Evolutionary conservation across 2,329 filamentous ascomycete genomes (phyloP), one percentile per base, ranked within the genome.

Genomic region (Neopestalotiopsis sp.): DNA sequence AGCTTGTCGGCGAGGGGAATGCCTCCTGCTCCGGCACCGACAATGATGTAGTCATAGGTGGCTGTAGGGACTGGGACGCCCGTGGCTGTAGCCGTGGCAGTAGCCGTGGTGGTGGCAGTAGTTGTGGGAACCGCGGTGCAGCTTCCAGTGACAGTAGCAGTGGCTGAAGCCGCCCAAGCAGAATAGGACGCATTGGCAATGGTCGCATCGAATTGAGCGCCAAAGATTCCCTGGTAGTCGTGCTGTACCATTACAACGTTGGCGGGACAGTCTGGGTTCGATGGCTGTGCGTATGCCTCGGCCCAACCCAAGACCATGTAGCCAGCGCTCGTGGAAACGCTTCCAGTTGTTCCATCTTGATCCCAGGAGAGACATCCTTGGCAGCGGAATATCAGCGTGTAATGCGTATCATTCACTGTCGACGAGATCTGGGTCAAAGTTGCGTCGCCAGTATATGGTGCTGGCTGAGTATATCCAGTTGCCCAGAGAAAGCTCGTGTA

Each of bases 381-480:
- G 78, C 91, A 93, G 61, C 88, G 85, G 80, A 91, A 93, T n/a
- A 91, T 85, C 62, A 92, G 76, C 61, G 86, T 86, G 77, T 88
- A 93, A 71, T 87, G 81, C 32, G 86, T 88, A 17, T 83, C 82
- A 73, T 86, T 90, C 68, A 91, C 81, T 32, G 81, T 84, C 14
- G 86, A 85, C 14, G 86, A 87, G 70, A 92, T 87, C 71, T 89
- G 86, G 0, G 87, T 90, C 30, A 92, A 76, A 42, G 83, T 88
- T 9, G 90, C 89, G 71, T 88, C 83, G 67, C 91, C 91, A 0
- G 83, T 83, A 77, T 92, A 92, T 45, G 86, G 74, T 0, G 83
- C 82, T 0, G 91, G 91, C 70, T 84, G 81, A 32, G 84, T 82
- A 75, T 92, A 92, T 62, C 88, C 89, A 3, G 82, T 83, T 3